phyloP scores from a whole-genome alignment of 371 early-diverging fungal genomes.

The Funneliformis caledonium region DNA sequence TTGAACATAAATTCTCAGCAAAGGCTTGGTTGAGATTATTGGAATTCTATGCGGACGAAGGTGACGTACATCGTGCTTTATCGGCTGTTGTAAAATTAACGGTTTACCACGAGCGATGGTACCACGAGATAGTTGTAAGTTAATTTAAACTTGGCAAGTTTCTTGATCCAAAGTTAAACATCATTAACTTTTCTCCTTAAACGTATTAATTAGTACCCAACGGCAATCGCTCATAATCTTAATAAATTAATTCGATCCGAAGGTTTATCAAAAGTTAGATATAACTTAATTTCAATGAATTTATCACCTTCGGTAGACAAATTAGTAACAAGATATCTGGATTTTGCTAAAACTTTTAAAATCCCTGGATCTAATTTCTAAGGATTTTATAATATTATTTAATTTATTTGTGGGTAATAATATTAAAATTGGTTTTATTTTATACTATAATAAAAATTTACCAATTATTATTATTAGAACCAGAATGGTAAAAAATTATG shows the following conservation, averaged over 20 bases:
- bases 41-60: slow-evolving; percentile 79
- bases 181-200: background rate
- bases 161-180: background rate
- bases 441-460: background rate
- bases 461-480: too few relatives aligned
- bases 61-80: slow-evolving; percentile 79
- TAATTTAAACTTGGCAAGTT: slow-evolving; percentile 20
- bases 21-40: slow-evolving; percentile 85
- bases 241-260: slow-evolving; percentile 82
- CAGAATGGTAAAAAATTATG: too few relatives aligned
- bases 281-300: slow-evolving; percentile 86
- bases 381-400: background rate
- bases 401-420: background rate
- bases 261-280: slow-evolving; percentile 90
- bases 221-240: slow-evolving; percentile 79
- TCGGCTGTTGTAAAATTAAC: slow-evolving; percentile 81
- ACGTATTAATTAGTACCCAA: slow-evolving; percentile 71
- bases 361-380: slow-evolving; percentile 80
- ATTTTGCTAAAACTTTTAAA: slow-evolving; percentile 81
- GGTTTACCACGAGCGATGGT: slow-evolving; percentile 80
- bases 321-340: slow-evolving; percentile 79
- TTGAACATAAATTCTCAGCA: slow-evolving; percentile 88
- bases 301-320: slow-evolving; percentile 78
- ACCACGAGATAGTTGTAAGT: slow-evolving; percentile 83
- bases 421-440: background rate